Evolutionary conservation across 257 asterid species (phyloP), one percentile per base, ranked within the genome.

Genomic region (Schizonepeta tenuifolia): DNA sequence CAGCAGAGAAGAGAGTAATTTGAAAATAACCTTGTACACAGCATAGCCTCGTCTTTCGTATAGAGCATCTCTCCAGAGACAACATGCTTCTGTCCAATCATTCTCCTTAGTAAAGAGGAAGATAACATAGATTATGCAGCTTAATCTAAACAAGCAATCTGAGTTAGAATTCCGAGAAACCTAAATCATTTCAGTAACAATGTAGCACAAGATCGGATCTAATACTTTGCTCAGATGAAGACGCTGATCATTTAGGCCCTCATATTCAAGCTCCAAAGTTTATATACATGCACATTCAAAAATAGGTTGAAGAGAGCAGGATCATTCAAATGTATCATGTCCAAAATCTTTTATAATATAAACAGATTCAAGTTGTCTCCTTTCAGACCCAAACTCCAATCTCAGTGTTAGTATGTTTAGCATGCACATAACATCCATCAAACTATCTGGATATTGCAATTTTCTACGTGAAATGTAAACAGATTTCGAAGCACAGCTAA

Each of bases 11-110:
- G 67, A 15, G 28, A 70, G 82, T 78, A 71, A 82, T 77, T 15
- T 84, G 88, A 62, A 80, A 82, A 84, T 84, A 82, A 58, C 83
- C 87, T 76, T 82, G 87, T 80, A 89, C 72, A 72, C 75, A 87
- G 79, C 93, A 83, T 41, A 80, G 70, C 78, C 13, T 51, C 56
- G n/a, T 47, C 21, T 47, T 47, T 15, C n/a, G 55, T n/a, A 11
- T n/a, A n/a, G 55, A 11, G 5, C 8, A 49, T 5, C 3, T 18
- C 26, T 51, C 80, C 77, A 89, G 85, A 7, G 91, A 67, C 24
- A 69, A 69, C 54, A 58, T 54, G 1, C 38, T 47, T 11, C 17
- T 26, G 59, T 47, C 71, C 46, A 44, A 50, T 31, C 47, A 5
- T 46, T 59, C 59, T 46, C 71, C 59, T 9, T 47, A 7, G 60